Base-by-base conservation (phyloP, 2,329 filamentous ascomycete species). In the Neonectria neomacrospora region DNA sequence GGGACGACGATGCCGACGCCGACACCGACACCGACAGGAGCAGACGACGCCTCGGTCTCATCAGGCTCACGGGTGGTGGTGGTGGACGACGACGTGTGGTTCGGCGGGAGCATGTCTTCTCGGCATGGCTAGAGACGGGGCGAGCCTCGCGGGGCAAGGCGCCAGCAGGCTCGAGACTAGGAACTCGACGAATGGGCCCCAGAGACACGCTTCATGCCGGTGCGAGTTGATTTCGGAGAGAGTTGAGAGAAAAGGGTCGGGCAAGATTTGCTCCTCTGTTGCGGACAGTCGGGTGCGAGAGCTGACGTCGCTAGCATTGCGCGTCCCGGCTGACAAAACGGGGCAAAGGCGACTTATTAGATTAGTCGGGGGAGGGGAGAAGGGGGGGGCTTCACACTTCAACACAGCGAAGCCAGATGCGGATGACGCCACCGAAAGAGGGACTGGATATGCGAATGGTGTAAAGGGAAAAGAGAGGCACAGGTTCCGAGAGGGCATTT, bases 241-340 rank as follows among this genome's bases (percentile, higher is more conserved):
- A 28, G 41, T 14, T n/a, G n/a, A n/a, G n/a, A n/a, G 34, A 26
- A n/a, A 44, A 41, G 56, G 34, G 48, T 22, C 12, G 26, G 52
- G 52, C 54, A 41, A 16, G 58, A 28, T n/a, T 34, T 20, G 47
- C 30, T 47, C 23, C 55, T 44, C 37, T 48, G 51, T 47, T 54
- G 58, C 52, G 58, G 44, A 34, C 37, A 50, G 50, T 32, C 26
- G 52, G 32, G n/a, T 57, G 39, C 54, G 53, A 65, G 66, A 63
- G 68, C 70, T 73, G 72, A 73, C 74, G 74, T 75, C 71, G 74
- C 73, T 70, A 74, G 74, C 68, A 76, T 77, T 77, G 75, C 75
- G 75, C 73, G 75, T 76, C 72, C 71, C 72, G 54, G 54, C 69
- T 71, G 66, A 69, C 66, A 74, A 72, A 68, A 64, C 64, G 68